Conservation (phyloP, 2,329 filamentous ascomycete species). For the Colletotrichum aenigma region DNA sequence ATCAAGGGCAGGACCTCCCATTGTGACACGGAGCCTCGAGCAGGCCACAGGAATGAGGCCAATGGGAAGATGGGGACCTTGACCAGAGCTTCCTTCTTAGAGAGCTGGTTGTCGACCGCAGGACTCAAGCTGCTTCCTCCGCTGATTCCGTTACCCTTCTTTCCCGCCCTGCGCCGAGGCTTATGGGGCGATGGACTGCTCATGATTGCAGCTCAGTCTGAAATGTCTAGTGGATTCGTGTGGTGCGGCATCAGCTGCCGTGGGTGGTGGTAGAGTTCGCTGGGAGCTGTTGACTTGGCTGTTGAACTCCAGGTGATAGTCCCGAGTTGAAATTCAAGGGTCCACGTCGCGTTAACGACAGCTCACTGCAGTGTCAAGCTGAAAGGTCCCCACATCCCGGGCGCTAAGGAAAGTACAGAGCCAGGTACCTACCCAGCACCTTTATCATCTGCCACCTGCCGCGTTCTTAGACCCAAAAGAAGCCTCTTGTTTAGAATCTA, state of each 20-base stretch:
- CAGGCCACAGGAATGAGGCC: slow-evolving; percentile 93
- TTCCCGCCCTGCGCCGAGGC: slow-evolving; percentile 62
- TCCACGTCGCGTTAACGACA: slow-evolving; percentile 16
- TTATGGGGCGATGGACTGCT: slow-evolving; percentile 61
- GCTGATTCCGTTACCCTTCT: slow-evolving; percentile 29
- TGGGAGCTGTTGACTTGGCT: background rate
- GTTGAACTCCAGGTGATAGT: background rate
- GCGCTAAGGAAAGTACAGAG: background rate
- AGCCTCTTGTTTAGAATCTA: background rate
- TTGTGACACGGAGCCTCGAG: slow-evolving; percentile 82
- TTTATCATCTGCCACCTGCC: background rate
- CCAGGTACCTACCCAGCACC: background rate
- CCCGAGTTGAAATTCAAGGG: slow-evolving; percentile 9
- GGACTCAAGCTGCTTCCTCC: background rate
- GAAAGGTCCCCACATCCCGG: slow-evolving; percentile 16
- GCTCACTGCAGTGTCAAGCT: background rate
- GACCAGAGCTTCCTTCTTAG: slow-evolving; percentile 49
- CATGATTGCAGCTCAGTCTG: slow-evolving; percentile 44
- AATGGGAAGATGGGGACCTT: slow-evolving; percentile 82
- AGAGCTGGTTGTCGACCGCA: slow-evolving; percentile 8
- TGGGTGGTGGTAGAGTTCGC: background rate
- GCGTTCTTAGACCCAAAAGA: background rate
- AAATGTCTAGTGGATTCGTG: background rate
- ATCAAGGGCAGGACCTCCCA: slow-evolving; percentile 91
- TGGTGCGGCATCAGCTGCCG: background rate